Base-by-base conservation (phyloP, 257 asterid species). In the Rehmannia glutinosa region DNA sequence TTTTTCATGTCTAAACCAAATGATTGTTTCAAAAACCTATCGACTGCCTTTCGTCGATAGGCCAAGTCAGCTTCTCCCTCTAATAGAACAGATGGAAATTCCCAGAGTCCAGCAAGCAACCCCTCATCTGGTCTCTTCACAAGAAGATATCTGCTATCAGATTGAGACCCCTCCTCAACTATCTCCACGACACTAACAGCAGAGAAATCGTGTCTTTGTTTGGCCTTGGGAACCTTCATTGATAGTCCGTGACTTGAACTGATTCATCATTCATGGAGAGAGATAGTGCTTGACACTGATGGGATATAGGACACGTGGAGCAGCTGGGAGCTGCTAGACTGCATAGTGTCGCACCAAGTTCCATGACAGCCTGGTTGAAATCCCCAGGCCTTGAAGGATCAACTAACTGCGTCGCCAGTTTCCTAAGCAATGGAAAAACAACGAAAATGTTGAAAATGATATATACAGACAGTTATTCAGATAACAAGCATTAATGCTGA, bases 81-180 rank as follows among this genome's bases (percentile, higher is more conserved):
- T 71, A 93, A 69, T 53, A 77, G 74, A 72, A 93, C 96, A 51
- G 96, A 88, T 28, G 99, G 97, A 78, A 93, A 93, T 81, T 93
- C 99, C 99, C 99, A 93, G 45, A 90, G 96, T 42, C 97, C 97
- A 53, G 99, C 97, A 71, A 93, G 91, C 84, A 93, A 74, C 64
- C 99, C 99, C 46, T 80, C 76, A 17, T 87, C 87, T 70, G 97
- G 97, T 73, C 99, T 90, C 79, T 84, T 90, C 38, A 90, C 96
- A 33, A 93, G 83, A 82, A 90, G 79, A 80, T 78, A 93, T 55
- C 75, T 85, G 73, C 84, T 79, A 42, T 66, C 81, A 52, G 81
- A 76, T 74, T 71, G 85, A 78, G 83, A 73, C 61, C 77, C 80
- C 61, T 73, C 83, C 77, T 76, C 87, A 6, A 83, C 68, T 81